Evolutionary conservation across 1,139 yeast genomes (phyloP).

Genomic region (Protomyces lactucae-debilis): DNA sequence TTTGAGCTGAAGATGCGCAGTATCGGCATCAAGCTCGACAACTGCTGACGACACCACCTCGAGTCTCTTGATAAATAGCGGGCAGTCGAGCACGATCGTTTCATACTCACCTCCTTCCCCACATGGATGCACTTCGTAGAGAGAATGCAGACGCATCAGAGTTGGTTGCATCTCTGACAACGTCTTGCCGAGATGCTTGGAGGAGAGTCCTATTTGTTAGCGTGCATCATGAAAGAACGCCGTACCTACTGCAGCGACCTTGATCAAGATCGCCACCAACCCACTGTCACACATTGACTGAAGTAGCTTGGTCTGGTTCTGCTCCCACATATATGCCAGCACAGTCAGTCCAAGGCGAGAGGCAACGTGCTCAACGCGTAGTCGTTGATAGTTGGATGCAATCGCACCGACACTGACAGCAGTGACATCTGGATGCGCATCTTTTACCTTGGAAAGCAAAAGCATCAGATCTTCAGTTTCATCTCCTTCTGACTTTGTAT

Average conservation of each 20-base stretch:
- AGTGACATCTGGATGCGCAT: slow-evolving; percentile 63
- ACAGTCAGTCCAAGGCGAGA: slow-evolving; percentile 61
- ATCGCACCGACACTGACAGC: slow-evolving; percentile 96
- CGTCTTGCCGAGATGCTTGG: slow-evolving; percentile 61
- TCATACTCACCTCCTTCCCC: slow-evolving; percentile 99
- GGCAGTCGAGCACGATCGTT: slow-evolving; percentile 83
- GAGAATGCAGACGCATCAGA: slow-evolving; percentile 53
- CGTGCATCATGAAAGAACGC: not conserved
- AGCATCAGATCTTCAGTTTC: slow-evolving; percentile 76
- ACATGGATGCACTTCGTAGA: slow-evolving; percentile 83
- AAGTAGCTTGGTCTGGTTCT: slow-evolving; percentile 74
- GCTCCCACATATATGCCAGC: slow-evolving; percentile 81
- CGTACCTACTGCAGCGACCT: slow-evolving; percentile 78
- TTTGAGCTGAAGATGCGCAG: slow-evolving; percentile 53
- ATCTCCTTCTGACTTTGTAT: slow-evolving; percentile 57
- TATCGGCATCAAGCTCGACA: slow-evolving; percentile 55
- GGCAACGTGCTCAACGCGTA: slow-evolving; percentile 89
- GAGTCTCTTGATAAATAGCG: slow-evolving; percentile 62
- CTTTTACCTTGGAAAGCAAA: slow-evolving; percentile 44
- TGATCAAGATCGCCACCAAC: slow-evolving; percentile 78
- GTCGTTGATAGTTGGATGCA: slow-evolving; percentile 84
- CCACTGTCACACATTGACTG: slow-evolving; percentile 69
- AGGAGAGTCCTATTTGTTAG: slow-evolving; percentile 46
- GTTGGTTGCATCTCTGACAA: slow-evolving; percentile 59
- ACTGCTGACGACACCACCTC: slow-evolving; percentile 45